Evolutionary conservation across 148 eudicot genomes (phyloP), one percentile per base, ranked within the genome.

Genomic region (Bassia scoparia): DNA sequence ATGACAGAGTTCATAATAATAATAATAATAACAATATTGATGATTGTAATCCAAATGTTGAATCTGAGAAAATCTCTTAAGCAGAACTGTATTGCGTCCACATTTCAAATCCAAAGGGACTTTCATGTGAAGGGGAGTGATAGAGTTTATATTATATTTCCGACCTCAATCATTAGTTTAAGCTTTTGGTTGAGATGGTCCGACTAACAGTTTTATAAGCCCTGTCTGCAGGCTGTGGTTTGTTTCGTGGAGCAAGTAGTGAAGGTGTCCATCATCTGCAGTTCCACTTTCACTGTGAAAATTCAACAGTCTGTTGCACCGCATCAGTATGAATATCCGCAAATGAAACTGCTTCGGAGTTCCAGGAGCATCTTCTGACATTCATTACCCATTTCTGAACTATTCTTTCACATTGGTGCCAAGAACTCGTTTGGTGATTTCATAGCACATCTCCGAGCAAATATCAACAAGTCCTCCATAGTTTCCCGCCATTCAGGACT

Each of bases 221-320:
- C 69, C 87, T 82, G 37, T 86, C 94, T 35, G 84, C 84, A 79
- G 90, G 83, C 74, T 89, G 89, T 70, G 87, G 82, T 62, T 73
- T 54, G 49, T 80, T 73, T 34, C 92, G 85, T 76, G 89, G 85
- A 31, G 92, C 92, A 68, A 90, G 85, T 58, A 85, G 61, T 85
- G 86, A 49, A 84, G 81, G 77, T 76, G 84, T 63, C 84, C 98
- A 75, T 93, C 97, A 83, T 89, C 97, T 2, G 95, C 91, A 80
- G 86, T 86, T 52, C 87, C 90, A 83, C 90, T 93, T 89, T 93
- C 97, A 81, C 90, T 93, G 84, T 90, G 98, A 82, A 90, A 93
- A 75, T 93, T 95, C 81, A 93, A 72, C 88, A 93, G 80, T 71
- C 98, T 85, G 2, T 97, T 93, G 76, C 98, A 93, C 79, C 98